Percentiles rank a stretch among this genome's conserved stretches.
Evolutionary conservation across 2,329 filamentous ascomycete genomes (phyloP).

Genomic region (Cladosporium oxysporum): DNA sequence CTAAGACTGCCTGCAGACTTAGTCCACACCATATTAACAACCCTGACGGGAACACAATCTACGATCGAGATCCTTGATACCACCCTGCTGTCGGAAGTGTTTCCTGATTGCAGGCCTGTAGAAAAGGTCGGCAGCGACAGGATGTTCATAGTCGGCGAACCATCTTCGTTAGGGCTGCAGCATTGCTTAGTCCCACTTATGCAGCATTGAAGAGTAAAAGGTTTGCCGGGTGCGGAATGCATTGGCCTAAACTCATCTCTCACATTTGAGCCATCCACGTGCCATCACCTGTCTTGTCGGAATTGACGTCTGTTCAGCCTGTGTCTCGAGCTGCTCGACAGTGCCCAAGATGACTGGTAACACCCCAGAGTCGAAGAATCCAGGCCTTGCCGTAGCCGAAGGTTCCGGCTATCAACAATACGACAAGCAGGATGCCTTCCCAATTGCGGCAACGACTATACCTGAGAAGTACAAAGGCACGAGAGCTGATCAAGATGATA

Average conservation of each 20-base stretch:
- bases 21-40: background rate
- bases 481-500: constrained; percentile 8
- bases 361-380: background rate
- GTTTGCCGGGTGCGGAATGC: background rate
- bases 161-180: background rate
- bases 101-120: background rate
- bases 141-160: background rate
- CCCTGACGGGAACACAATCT: background rate
- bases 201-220: background rate
- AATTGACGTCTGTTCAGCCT: background rate
- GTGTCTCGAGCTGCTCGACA: background rate
- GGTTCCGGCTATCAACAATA: background rate
- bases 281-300: background rate
- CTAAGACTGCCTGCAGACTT: background rate
- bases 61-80: background rate
- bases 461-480: constrained; percentile 9
- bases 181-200: background rate
- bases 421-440: background rate
- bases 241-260: background rate
- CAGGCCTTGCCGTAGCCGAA: background rate
- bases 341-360: background rate
- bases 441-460: background rate
- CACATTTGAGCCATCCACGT: background rate
- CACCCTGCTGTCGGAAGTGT: background rate
- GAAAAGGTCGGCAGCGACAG: background rate